Evolutionary conservation across 2,329 filamentous ascomycete species (phyloP), one percentile per base, ranked within the genome.

Genomic region (Cladosporium sp.): DNA sequence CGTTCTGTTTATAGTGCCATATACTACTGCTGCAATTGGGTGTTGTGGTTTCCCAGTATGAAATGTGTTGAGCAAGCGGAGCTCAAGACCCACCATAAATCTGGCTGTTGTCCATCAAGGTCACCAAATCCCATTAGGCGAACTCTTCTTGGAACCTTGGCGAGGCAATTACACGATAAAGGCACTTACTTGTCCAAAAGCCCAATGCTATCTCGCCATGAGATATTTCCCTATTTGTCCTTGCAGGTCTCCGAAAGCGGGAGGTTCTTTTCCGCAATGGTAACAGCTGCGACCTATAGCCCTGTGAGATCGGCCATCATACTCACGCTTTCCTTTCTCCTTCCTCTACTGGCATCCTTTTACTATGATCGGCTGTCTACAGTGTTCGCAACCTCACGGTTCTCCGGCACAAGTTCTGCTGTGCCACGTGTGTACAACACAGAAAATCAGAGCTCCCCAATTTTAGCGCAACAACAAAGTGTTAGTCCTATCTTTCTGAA

Each of bases 71-170:
- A 46, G 39, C n/a, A 46, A 46, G 39, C 39, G 39, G 39, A 46
- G 39, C 21, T 2, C n/a, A 28, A 57, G 32, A 25, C 30, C 32
- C 54, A 57, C 54, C n/a, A 25, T 8, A 26, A 57, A n/a, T 25
- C 32, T 57, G n/a, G 30, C 53, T 56, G 23, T 6, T 63, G 60
- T 63, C 60, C 60, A 63, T 63, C 49, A 63, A 63, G 60, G 60
- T 63, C 23, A 63, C 49, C 21, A 14, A 21, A 43, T 25, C 32
- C 26, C 34, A n/a, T 63, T 30, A 21, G n/a, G 10, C 49, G 43
- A 32, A n/a, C 32, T 26, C 39, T 51, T 43, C 60, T 63, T 63
- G 60, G 60, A 46, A 46, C 26, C 60, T 63, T 63, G 60, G 60
- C 60, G 39, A 63, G 25, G 18, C 8, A 1, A 39, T 14, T 21